These are phyloP conservation scores for Wickerhamomyces rabaulensis DNA, from an alignment of 805 yeast genomes.

Conservation along the genomic window DNA sequence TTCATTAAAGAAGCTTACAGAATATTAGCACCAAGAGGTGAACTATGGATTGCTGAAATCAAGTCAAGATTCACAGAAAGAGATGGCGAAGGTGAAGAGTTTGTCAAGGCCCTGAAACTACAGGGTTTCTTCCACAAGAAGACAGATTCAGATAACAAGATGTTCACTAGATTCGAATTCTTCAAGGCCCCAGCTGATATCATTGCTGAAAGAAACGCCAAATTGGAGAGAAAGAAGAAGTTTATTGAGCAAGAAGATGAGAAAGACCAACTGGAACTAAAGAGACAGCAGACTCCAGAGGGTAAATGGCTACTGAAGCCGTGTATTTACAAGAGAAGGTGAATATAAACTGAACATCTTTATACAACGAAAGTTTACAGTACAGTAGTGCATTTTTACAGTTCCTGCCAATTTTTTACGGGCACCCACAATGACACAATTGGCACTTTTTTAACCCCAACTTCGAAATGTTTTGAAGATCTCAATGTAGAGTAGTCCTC, in stretches of 20 bases:
- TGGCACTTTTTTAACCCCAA: too few relatives aligned
- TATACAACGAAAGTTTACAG: background rate
- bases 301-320: slow-evolving; percentile 92
- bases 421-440: background rate
- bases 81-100: slow-evolving; percentile 72
- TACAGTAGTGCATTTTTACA: too few relatives aligned
- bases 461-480: too few relatives aligned
- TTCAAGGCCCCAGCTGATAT: slow-evolving; percentile 77
- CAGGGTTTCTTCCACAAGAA: slow-evolving; percentile 83
- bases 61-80: slow-evolving; percentile 82
- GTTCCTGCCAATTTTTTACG: background rate
- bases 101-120: slow-evolving; percentile 69
- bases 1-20: slow-evolving; percentile 88
- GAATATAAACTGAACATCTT: slow-evolving; percentile 1
- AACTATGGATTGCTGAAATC: slow-evolving; percentile 96
- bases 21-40: slow-evolving; percentile 84
- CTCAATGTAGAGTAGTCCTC: too few relatives aligned
- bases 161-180: slow-evolving; percentile 94
- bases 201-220: slow-evolving; percentile 54
- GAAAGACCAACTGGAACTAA: slow-evolving; percentile 52
- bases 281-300: slow-evolving; percentile 54
- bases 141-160: slow-evolving; percentile 83
- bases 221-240: slow-evolving; percentile 54
- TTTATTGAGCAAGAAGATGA: slow-evolving; percentile 69
- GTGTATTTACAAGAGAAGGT: slow-evolving; percentile 90